Evolutionary conservation across 2,329 filamentous ascomycete genomes (phyloP), one percentile per base, ranked within the genome.

Genomic region (Ilyonectria robusta): DNA sequence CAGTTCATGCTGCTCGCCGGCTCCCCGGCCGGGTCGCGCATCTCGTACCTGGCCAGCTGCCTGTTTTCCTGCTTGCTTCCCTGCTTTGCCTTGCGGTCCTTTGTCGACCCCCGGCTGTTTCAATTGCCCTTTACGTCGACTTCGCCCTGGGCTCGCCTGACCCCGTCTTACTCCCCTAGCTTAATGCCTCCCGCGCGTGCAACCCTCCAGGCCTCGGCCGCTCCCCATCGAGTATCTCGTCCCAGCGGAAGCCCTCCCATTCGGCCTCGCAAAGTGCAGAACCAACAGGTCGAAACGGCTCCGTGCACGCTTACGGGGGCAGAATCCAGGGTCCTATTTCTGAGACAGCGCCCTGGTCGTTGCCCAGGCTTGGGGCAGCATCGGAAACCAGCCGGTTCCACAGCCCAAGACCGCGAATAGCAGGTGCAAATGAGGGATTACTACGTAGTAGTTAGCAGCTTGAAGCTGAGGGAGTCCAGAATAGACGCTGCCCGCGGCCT

Each of bases 371-470:
- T 65, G 70, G 61, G 61, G 68, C 65, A 55, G 67, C 68, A 59
- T 74, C 59, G 69, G 64, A 75, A 72, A 74, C 72, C 60, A 68
- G 37, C 66, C 62, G 66, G 70, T 65, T 67, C 70, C 72, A 73
- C 73, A 56, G 35, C 35, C 44, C 65, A 50, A 42, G 58, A 56
- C 65, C 50, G 60, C 73, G 65, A 73, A 73, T 69, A 62, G 62
- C 51, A 64, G 51, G 46, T 51, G 46, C 50, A 62, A 57, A 62
- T 70, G 68, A 61, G 44, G 60, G 62, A 70, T 33, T 33, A 21
- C 21, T 21, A 21, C 21, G 21, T 21, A 21, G 21, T 21, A 69
- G 31, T 61, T 55, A 55, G 69, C n/a, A 26, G 19, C 19, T 55
- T 55, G n/a, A 23, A 29, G 31, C 31, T 26, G 54, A 44, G 61